Evolutionary conservation across 768 basidiomycete genomes (phyloP), one percentile per base, ranked within the genome.

Genomic region (Stropharia rugosoannulata): DNA sequence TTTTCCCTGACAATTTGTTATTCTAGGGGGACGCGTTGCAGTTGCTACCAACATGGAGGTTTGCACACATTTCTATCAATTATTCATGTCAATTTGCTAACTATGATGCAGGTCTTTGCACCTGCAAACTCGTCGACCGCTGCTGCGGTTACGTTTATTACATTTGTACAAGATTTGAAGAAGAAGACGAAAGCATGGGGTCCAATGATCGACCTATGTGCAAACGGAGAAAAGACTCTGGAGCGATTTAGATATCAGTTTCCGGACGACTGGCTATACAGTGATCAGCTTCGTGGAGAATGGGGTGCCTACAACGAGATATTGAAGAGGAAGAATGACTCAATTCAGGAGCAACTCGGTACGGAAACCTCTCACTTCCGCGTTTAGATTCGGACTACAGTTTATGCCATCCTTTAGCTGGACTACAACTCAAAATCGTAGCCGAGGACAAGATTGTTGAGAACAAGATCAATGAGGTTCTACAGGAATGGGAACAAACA

Each of bases 271-370:
- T 99, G 97, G 97, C 85, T 98, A 0, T 97, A 98, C 70, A 94
- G 93, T 62, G 97, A 99, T 70, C 97, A 98, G 68, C 84, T 99
- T 45, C 83, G 92, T 58, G 94, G 95, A 16, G 97, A 99, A 76
- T 99, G 97, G 97, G 91, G 91, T 67, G 95, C 96, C 27, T 98
- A 95, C 75, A 93, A 95, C 61, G 96, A 98, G 74, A 98, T 98
- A 55, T 77, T 99, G 69, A 94, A 94, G 78, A 80, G 97, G 64
- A 98, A 98, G 85, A 96, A 95, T 62, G 95, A 95, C 67, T 92
- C 93, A 25, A 99, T 99, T 64, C 94, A 98, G 75, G 95, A 98
- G 73, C 97, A 99, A 69, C 82, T 98, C 42, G 91, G 95, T 95
- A 70, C 55, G 83, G 68, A 27, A n/a, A n/a, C 39, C 40, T 42